Base-by-base conservation (phyloP, 2,329 filamentous ascomycete species). In the Beauveria pseudobassiana region DNA sequence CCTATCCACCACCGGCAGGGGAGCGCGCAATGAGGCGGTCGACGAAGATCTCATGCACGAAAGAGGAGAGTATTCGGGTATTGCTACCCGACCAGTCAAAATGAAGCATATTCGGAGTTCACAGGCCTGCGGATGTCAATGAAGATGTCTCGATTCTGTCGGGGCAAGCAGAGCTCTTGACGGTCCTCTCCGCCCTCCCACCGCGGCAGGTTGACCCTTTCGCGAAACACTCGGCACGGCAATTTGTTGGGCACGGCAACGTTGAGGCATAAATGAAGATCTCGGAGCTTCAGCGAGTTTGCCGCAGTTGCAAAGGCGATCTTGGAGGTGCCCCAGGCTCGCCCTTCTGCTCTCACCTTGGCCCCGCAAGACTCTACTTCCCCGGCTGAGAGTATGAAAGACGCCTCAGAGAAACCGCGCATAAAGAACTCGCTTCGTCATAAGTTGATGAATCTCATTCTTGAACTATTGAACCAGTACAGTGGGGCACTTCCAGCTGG, bases 401-500 rank as follows among this genome's bases (percentile, higher is more conserved):
- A 54, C n/a, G 20, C 16, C 4, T 14, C 10, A 8, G 42, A 48
- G 26, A 45, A 18, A 24, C 42, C 9, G 10, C 26, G 38, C 12
- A 34, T 14, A 6, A 50, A 50, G 26, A 45, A 52, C 6, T 18
- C 34, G 14, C 24, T 24, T 20, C 52, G 51, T 24, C 34, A 45
- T 14, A 18, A 51, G 6, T 20, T 72, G 10, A 67, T 63, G 22
- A 62, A 65, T 24, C 66, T 72, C 10, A 66, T 75, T 18, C 67
- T 69, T 6, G 67, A 69, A 3, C 64, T 73, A 34, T 65, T 75
- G 34, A 64, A 63, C n/a, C 67, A 71, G 38, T 66, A 71, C 6
- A 68, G 71, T 1, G 82, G 82, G 0, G 78, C 80, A 1, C 80
- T 85, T 50, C 80, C 83, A 1, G 79, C 80, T 18, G 80, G 80